phyloP scores from a whole-genome alignment of 805 yeast genomes.

The Saturnispora sanitii region DNA sequence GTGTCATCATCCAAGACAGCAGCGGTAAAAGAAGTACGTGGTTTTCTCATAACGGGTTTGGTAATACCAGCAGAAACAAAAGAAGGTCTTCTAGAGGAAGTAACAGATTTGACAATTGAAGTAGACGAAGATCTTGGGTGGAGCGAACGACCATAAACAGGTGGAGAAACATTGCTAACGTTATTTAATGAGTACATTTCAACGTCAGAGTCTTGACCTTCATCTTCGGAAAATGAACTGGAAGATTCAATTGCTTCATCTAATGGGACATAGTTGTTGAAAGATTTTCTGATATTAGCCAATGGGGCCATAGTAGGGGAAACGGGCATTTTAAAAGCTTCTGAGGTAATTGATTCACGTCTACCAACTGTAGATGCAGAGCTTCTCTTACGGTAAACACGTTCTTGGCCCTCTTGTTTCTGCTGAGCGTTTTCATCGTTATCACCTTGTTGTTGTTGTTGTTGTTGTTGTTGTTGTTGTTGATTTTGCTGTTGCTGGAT shows the following conservation, averaged over 20 bases:
- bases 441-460: background rate
- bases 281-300: conserved; percentile 24
- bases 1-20: conserved; percentile 26
- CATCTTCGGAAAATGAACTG: conserved; percentile 32
- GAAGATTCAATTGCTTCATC: conserved; percentile 33
- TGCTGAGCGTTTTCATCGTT: background rate
- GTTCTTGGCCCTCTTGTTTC: background rate
- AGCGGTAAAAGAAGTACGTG: conserved; percentile 26
- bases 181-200: conserved; percentile 7
- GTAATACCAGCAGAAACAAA: conserved; percentile 24
- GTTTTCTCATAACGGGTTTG: conserved; percentile 24
- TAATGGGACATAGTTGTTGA: conserved; percentile 23
- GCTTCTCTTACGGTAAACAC: background rate
- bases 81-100: conserved; percentile 24
- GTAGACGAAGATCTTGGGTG: conserved; percentile 8
- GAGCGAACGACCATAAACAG: background rate
- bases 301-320: conserved; percentile 27
- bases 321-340: conserved; percentile 36
- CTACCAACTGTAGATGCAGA: conserved; percentile 17
- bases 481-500: conserved; percentile 11
- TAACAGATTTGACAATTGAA: conserved; percentile 13
- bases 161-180: conserved; percentile 4
- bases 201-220: conserved; percentile 15
- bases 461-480: background rate
- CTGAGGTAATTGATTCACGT: conserved; percentile 46